Evolutionary conservation across 1,284 basidiomycete species (phyloP).

Genomic region (Leccinum griseonigrum): DNA sequence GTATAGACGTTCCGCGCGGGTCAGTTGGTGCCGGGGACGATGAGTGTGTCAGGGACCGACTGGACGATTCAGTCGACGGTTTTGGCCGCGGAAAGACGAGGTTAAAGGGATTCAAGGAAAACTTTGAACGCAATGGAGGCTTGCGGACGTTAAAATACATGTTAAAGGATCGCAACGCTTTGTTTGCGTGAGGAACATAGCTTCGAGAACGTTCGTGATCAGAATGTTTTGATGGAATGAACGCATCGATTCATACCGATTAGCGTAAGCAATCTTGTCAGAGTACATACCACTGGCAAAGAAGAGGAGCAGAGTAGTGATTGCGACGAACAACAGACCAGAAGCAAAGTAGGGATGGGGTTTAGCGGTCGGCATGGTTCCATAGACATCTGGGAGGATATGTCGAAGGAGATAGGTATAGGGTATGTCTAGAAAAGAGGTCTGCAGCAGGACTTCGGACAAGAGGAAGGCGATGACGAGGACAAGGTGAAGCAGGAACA

Average conservation of each 20-base stretch:
- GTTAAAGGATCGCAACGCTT: slow-evolving; percentile 88
- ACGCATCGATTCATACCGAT: slow-evolving; percentile 64
- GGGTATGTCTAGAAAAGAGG: slow-evolving; percentile 63
- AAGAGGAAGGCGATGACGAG: slow-evolving; percentile 69
- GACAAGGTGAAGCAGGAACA: slow-evolving; percentile 73
- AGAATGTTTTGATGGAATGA: slow-evolving; percentile 12
- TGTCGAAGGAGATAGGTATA: slow-evolving; percentile 51
- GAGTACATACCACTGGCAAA: slow-evolving; percentile 96
- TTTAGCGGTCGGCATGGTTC: slow-evolving; percentile 41
- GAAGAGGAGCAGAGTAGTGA: slow-evolving; percentile 91
- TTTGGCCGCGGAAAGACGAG: slow-evolving; percentile 60
- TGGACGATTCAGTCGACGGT: slow-evolving; percentile 15
- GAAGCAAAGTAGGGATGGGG: slow-evolving; percentile 72
- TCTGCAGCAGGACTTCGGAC: slow-evolving; percentile 70
- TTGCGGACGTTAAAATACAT: slow-evolving; percentile 95
- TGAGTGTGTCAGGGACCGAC: slow-evolving; percentile 25
- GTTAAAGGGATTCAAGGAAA: slow-evolving; percentile 63
- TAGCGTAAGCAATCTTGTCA: slow-evolving; percentile 95
- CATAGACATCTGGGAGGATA: slow-evolving; percentile 50
- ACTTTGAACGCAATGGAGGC: slow-evolving; percentile 59
- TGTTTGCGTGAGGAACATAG: slow-evolving; percentile 96
- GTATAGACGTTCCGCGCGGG: slow-evolving; percentile 34
- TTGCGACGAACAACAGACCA: slow-evolving; percentile 78
- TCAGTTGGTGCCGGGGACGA: slow-evolving; percentile 32
- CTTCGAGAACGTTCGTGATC: slow-evolving; percentile 40